Evolutionary conservation across 225 moss, liverwort and hornwort species (phyloP), one percentile per base, ranked within the genome.

Genomic region (Antitrichia curtipendula): DNA sequence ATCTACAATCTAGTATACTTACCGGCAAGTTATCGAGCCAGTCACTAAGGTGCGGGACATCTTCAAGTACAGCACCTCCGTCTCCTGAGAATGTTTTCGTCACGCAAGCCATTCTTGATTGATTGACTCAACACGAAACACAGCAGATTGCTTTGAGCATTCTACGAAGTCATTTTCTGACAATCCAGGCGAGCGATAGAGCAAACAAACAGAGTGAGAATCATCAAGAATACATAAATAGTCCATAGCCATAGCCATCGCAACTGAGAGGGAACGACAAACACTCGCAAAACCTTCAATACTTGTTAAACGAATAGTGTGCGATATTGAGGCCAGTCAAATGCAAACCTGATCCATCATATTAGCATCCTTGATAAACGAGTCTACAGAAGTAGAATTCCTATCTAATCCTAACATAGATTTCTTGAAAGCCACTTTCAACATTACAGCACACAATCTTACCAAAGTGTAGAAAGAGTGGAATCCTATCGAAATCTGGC

Each of bases 41-140:
- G 74, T 94, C 92, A 38, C 78, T 90, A 50, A 94, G 92, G 84
- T 94, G 94, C 47, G 90, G 91, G 57, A 94, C 92, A 88, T 94
- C 94, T 38, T 94, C 94, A 78, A 94, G 87, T 21, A 89, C 19
- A 58, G 92, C 94, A 54, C 94, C 92, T 73, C 94, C 90, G 41
- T 78, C 76, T 57, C 93, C 94, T 47, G 31, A 32, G 38, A 36
- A 58, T 15, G 83, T 70, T 79, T 94, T 94, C 59, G 36, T 88
- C 53, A 62, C 34, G 53, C 80, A 78, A 64, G 66, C 88, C 89
- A 90, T 80, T 73, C 54, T 86, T 61, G 76, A 81, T 63, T 87
- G 62, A 82, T 70, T 63, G 10, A 71, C 78, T 75, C 77, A 56
- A n/a, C 79, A 61, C 54, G 64, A 58, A 40, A 84, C 84, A 36